Evolutionary conservation across 306 rosid genomes (phyloP).

Genomic region (Fragaria iinumae): DNA sequence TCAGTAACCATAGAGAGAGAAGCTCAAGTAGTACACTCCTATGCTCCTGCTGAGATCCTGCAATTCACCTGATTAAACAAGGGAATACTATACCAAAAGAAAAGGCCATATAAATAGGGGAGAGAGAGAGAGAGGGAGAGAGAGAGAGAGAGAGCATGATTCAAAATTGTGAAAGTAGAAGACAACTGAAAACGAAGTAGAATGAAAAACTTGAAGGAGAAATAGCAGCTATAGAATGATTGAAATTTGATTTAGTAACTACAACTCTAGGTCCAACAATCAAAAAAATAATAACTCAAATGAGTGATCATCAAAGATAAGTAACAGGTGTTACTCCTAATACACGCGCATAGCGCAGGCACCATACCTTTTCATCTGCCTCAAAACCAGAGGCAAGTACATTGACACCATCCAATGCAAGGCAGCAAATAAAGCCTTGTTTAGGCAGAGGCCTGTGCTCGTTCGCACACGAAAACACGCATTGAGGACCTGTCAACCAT

Average conservation of each 20-base stretch:
- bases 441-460: slow-evolving; percentile 65
- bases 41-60: background rate
- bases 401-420: slow-evolving; percentile 90
- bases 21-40: background rate
- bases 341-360: slow-evolving; percentile 21
- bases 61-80: background rate
- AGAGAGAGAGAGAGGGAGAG: background rate
- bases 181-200: background rate
- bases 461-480: slow-evolving; percentile 75
- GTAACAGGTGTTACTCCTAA: background rate
- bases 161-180: background rate
- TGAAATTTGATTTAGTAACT: background rate
- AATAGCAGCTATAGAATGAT: background rate
- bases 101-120: background rate
- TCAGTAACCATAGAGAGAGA: slow-evolving; percentile 9
- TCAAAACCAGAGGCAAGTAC: slow-evolving; percentile 91
- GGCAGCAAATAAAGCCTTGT: slow-evolving; percentile 84
- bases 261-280: background rate
- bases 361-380: slow-evolving; percentile 66
- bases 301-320: background rate
- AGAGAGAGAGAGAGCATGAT: background rate
- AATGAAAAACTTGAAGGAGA: background rate
- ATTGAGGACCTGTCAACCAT: slow-evolving; percentile 72
- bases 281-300: background rate
- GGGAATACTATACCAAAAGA: background rate